These are phyloP conservation scores for Cercospora nicotianae DNA, from an alignment of 2,329 filamentous ascomycete species.

Conservation along the genomic window DNA sequence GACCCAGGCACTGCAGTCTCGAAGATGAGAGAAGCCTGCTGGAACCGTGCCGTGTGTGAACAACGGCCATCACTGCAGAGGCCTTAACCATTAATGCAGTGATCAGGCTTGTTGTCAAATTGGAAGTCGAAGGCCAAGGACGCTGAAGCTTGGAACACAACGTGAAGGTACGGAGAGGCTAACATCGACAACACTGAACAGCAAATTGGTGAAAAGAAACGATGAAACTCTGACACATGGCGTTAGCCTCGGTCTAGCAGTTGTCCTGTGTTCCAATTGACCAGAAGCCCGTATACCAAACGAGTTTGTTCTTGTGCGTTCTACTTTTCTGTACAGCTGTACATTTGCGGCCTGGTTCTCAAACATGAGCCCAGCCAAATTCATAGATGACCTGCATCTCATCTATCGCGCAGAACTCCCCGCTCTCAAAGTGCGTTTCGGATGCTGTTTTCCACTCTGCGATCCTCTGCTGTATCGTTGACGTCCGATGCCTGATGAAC, in stretches of 20 bases:
- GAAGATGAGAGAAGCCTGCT: background rate
- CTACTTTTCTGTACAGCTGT: background rate
- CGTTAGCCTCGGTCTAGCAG: background rate
- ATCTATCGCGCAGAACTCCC: constrained; percentile 33
- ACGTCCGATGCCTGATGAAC: constrained; percentile 36
- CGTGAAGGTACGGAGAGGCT: background rate
- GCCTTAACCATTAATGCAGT: background rate
- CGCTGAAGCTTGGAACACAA: background rate
- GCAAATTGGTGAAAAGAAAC: background rate
- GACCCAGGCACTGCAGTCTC: background rate
- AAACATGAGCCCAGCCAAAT: constrained; percentile 37
- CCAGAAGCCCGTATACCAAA: background rate
- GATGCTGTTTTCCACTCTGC: constrained; percentile 20
- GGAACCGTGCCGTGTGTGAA: background rate
- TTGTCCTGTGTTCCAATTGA: background rate
- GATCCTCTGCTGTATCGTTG: constrained; percentile 28
- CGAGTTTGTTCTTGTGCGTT: background rate
- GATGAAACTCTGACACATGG: background rate
- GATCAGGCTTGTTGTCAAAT: background rate
- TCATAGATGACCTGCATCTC: constrained; percentile 34
- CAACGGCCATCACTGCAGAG: background rate
- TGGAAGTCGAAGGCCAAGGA: background rate
- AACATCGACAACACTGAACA: background rate
- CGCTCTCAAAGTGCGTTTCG: constrained; percentile 37
- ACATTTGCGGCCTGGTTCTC: constrained; percentile 3